Percentiles rank a stretch among this genome's conserved stretches.
Conservation (phyloP, 306 rosid species). For the Fagus sylvatica region DNA sequence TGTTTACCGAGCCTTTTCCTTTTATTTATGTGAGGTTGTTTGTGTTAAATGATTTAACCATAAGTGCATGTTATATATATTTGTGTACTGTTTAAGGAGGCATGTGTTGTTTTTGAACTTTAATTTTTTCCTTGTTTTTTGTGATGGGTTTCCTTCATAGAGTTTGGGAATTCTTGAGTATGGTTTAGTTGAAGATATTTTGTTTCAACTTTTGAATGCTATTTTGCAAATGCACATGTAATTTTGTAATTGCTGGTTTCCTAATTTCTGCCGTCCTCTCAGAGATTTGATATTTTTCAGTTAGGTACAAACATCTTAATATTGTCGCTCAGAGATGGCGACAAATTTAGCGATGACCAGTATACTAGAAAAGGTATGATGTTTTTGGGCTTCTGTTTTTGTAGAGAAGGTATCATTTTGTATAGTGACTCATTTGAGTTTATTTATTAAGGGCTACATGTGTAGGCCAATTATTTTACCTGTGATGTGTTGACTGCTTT, state of each 20-base stretch:
- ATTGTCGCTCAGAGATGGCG: conserved; percentile 46
- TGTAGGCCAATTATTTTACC: neutral
- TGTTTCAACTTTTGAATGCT: neutral
- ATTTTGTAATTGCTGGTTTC: neutral
- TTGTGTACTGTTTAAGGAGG: neutral
- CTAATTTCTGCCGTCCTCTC: neutral
- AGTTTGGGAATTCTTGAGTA: neutral
- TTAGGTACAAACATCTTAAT: neutral
- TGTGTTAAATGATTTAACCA: neutral
- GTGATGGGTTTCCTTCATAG: neutral
- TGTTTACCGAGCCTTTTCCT: too few relatives aligned
- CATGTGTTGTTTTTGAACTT: neutral
- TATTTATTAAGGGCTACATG: neutral
- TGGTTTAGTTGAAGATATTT: neutral
- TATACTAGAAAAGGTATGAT: conserved; percentile 79
- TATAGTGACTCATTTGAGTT: conserved; percentile 16
- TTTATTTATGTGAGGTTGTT: neutral
- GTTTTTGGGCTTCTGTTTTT: neutral
- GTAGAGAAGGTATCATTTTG: neutral
- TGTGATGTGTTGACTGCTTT: too few relatives aligned
- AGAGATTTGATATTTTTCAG: neutral
- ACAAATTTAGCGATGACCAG: conserved; percentile 70
- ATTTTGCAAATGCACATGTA: neutral
- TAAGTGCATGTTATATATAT: neutral
- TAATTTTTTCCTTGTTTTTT: neutral